Conservation (phyloP, 2,329 filamentous ascomycete species). For the Myotisia sp. region DNA sequence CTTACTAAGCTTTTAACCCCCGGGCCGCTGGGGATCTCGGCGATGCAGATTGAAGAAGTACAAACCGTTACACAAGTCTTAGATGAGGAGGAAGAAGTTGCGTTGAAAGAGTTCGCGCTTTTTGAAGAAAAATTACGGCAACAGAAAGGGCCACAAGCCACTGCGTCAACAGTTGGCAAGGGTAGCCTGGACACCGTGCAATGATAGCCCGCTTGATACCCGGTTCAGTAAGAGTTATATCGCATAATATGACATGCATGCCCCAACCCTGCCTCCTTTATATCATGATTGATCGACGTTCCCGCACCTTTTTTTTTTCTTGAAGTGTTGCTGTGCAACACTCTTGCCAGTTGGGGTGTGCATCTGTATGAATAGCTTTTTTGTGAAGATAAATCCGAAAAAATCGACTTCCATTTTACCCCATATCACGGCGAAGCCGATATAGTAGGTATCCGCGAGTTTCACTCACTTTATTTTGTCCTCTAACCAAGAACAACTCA, state of each 20-base stretch:
- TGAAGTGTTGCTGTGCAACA: background rate
- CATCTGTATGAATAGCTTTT: no score
- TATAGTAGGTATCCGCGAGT: no score
- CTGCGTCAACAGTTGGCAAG: conserved; percentile 25
- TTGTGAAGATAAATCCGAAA: no score
- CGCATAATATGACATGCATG: no score
- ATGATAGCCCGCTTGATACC: background rate
- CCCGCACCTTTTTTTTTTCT: background rate
- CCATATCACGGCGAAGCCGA: no score
- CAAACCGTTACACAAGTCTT: conserved; percentile 81
- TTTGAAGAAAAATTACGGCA: conserved; percentile 73
- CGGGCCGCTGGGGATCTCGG: no score
- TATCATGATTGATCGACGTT: background rate
- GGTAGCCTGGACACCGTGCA: conserved; percentile 39
- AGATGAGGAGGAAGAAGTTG: conserved; percentile 82
- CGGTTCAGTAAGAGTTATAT: no score
- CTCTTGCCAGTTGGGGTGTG: background rate
- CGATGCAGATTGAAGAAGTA: conserved; percentile 82
- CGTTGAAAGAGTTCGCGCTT: conserved; percentile 75
- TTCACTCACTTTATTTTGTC: no score
- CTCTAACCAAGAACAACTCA: no score
- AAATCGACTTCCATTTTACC: no score
- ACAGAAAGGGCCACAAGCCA: conserved; percentile 40
- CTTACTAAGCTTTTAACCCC: background rate
- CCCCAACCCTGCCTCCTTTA: background rate